Base-by-base conservation (phyloP, 441 rosid genomes). In the Theobroma grandiflorum region DNA sequence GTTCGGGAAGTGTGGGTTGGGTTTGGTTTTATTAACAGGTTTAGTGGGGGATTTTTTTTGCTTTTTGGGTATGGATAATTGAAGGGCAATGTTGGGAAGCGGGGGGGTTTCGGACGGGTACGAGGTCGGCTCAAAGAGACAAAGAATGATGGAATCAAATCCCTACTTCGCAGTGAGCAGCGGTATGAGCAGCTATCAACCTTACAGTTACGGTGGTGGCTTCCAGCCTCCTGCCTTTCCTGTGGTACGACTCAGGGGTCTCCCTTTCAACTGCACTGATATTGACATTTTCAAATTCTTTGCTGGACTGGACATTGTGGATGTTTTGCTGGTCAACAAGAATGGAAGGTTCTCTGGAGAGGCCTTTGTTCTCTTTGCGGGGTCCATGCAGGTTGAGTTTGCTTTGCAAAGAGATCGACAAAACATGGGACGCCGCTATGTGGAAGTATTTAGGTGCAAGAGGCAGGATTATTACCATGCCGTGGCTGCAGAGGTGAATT, bases 111-210 rank as follows among this genome's bases (percentile, higher is more conserved):
- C 93, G 80, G 95, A 92, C 87, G 93, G 97, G 89, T 93, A 91
- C 95, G 97, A 90, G 95, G 98, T 93, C 83, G 98, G 98, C 92
- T 92, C 99, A 91, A 95, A 95, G 98, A 92, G 98, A 93, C 98
- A 92, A 86, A 91, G 99, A 95, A 95, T 95, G 98, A 95, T 89
- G 94, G 98, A 92, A 90, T 91, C 99, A 74, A 90, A 90, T 93
- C 98, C 99, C 88, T 95, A 94, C 99, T 92, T 95, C 94, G 96
- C 97, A 94, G 98, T 95, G 94, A 91, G 91, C 95, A 88, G 88
- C 77, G 86, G 91, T 65, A 49, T 91, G 0, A 64, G 87, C 61
- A 86, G 88, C 86, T 93, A 89, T 80, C 94, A 88, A 45, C 92
- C 92, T 70, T 93, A 82, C 31, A 80, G 86, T 78, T 95, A 82